Evolutionary conservation across 179 eudicot genomes (phyloP).

Genomic region (Silene coronaria): DNA sequence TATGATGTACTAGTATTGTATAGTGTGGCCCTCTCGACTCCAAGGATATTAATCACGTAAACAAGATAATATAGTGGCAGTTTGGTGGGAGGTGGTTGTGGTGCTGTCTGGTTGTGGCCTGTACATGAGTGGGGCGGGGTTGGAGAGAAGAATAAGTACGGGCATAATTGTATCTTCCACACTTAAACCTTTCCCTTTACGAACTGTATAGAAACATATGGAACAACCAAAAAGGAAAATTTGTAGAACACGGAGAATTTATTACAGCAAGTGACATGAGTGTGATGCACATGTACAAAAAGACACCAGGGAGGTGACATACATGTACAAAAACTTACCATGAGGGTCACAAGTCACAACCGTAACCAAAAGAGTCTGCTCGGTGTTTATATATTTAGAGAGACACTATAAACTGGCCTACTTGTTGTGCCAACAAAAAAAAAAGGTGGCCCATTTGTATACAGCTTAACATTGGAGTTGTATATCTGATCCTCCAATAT

Average conservation of each 20-base stretch:
- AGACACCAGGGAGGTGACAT: not conserved
- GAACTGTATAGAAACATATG: not conserved
- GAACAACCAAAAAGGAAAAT: not conserved
- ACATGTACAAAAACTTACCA: not conserved
- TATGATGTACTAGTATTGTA: not conserved
- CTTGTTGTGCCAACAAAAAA: too few relatives aligned
- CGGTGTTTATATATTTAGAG: not conserved
- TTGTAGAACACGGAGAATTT: not conserved
- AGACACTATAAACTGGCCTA: not conserved
- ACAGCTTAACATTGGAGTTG: not conserved
- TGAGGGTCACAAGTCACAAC: not conserved
- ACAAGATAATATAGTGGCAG: not conserved
- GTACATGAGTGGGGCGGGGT: not conserved
- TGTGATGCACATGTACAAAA: not conserved
- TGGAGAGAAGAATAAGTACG: not conserved
- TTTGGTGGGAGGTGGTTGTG: not conserved
- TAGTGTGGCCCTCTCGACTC: not conserved
- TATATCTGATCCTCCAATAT: not conserved
- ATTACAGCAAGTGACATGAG: not conserved
- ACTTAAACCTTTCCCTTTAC: not conserved
- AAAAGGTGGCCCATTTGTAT: not conserved
- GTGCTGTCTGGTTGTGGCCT: too few relatives aligned
- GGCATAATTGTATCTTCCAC: not conserved
- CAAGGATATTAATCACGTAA: not conserved
- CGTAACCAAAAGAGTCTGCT: not conserved